phyloP scores from a whole-genome alignment of 1,284 basidiomycete genomes.

The Sporisorium graminicola region DNA sequence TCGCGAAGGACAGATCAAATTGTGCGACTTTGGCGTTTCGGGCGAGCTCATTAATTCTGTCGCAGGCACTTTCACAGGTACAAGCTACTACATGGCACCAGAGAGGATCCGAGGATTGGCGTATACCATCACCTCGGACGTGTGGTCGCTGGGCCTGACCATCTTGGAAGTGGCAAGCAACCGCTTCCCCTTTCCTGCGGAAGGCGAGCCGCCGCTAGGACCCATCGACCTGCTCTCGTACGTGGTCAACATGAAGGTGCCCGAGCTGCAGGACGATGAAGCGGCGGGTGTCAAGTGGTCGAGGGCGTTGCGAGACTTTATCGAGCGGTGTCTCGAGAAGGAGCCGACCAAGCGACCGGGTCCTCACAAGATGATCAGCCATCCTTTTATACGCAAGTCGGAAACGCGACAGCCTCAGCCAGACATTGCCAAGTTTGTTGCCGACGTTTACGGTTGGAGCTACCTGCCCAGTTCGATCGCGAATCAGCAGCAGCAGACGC shows the following conservation, averaged over 20 bases:
- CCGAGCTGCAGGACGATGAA: slow-evolving; percentile 76
- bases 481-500: slow-evolving; percentile 33
- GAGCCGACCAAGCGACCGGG: slow-evolving; percentile 78
- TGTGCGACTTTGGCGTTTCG: slow-evolving; percentile 96
- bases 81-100: slow-evolving; percentile 98
- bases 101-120: slow-evolving; percentile 89
- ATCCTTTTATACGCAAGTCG: slow-evolving; percentile 85
- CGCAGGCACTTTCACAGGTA: slow-evolving; percentile 95
- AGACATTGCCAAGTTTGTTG: slow-evolving; percentile 78
- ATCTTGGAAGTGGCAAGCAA: slow-evolving; percentile 93
- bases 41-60: slow-evolving; percentile 91
- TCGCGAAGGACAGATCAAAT: slow-evolving; percentile 85
- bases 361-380: slow-evolving; percentile 84
- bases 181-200: slow-evolving; percentile 93
- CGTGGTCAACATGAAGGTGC: slow-evolving; percentile 88
- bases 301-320: slow-evolving; percentile 90
- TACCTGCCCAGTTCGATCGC: slow-evolving; percentile 45
- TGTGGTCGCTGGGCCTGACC: slow-evolving; percentile 97
- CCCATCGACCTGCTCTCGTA: slow-evolving; percentile 94
- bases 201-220: slow-evolving; percentile 76
- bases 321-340: slow-evolving; percentile 81
- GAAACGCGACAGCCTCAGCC: slow-evolving; percentile 81
- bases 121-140: slow-evolving; percentile 93
- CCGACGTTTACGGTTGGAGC: slow-evolving; percentile 86
- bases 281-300: slow-evolving; percentile 77